phyloP scores from a whole-genome alignment of 805 yeast species.

The Danielia oregonensis region DNA sequence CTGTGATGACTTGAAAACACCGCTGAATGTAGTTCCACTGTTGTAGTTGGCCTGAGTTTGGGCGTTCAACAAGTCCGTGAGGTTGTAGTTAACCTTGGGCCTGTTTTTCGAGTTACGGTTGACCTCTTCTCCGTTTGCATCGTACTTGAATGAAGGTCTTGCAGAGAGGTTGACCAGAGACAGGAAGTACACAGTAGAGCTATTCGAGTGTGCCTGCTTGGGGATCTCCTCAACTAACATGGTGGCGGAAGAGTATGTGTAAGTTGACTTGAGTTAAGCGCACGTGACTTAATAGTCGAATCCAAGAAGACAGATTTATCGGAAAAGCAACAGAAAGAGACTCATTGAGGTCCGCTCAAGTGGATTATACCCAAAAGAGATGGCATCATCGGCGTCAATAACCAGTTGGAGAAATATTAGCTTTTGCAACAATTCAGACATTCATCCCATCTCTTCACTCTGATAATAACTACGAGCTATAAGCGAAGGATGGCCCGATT shows the following conservation, averaged over 20 bases:
- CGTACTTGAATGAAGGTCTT: constrained; percentile 24
- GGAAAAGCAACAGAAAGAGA: too few relatives aligned
- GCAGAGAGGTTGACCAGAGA: constrained; percentile 42
- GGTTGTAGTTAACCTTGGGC: constrained; percentile 42
- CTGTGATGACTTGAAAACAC: constrained; percentile 39
- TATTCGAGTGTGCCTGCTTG: constrained; percentile 24
- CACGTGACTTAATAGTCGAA: constrained; percentile 1
- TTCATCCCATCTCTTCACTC: too few relatives aligned
- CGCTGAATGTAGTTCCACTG: constrained; percentile 20
- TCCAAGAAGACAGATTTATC: too few relatives aligned
- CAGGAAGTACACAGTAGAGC: constrained; percentile 37
- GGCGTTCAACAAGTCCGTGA: constrained; percentile 39
- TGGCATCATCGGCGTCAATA: too few relatives aligned
- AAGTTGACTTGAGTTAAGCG: background rate
- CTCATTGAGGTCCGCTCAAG: too few relatives aligned
- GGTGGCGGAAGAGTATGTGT: background rate
- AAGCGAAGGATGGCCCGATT: too few relatives aligned
- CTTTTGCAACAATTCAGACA: too few relatives aligned
- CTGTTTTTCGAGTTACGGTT: constrained; percentile 28
- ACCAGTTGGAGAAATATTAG: too few relatives aligned
- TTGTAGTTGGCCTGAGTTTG: constrained; percentile 34
- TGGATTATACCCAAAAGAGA: too few relatives aligned
- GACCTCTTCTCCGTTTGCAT: constrained; percentile 17
- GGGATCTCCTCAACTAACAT: constrained; percentile 46
- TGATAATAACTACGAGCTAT: too few relatives aligned